Base-by-base conservation (phyloP, 371 early-diverging fungal genomes). In the Mucor plumbeus region DNA sequence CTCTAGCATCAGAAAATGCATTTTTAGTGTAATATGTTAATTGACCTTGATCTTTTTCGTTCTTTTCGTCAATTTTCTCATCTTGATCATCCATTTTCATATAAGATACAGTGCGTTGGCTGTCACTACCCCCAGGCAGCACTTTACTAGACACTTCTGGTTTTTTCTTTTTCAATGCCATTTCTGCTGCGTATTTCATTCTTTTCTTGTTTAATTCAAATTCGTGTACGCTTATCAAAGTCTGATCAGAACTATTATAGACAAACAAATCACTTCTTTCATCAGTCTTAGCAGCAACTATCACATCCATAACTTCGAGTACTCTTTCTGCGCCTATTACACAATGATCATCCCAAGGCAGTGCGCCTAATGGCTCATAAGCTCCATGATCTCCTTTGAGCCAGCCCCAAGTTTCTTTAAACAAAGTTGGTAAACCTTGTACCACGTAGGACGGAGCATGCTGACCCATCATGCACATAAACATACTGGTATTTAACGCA, bases 401-500 rank as follows among this genome's bases (percentile, higher is more conserved):
- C 69, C 72, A 72, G 9, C 74, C 72, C 78, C 76, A 76, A 7
- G 67, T 53, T 43, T 69, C 69, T 36, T 68, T 57, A 13, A 84
- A 61, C 19, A 72, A 56, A 1, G 40, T 19, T 9, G 85, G 82
- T 34, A 87, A 58, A 1, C 81, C 82, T 5, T 63, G 57, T 19
- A 80, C 68, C 36, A 71, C 62, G 63, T 78, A 78, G 19, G 76
- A 72, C 4, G 74, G 69, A 8, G 74, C 71, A 48, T 73, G 78
- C 10, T 74, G 66, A 19, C 56, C 63, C 73, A 77, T 80, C 58
- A 76, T 74, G 34, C 67, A 59, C 61, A 63, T 41, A 73, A 78
- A 83, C 60, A 73, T 64, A 13, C 70, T 21, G 47, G 80, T 75
- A 17, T 54, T 53, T 7, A 79, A 56, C 3, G 85, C 84, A 3